These are phyloP conservation scores for Metschnikowia lachancei DNA, from an alignment of 805 yeast species.

Conservation along the genomic window DNA sequence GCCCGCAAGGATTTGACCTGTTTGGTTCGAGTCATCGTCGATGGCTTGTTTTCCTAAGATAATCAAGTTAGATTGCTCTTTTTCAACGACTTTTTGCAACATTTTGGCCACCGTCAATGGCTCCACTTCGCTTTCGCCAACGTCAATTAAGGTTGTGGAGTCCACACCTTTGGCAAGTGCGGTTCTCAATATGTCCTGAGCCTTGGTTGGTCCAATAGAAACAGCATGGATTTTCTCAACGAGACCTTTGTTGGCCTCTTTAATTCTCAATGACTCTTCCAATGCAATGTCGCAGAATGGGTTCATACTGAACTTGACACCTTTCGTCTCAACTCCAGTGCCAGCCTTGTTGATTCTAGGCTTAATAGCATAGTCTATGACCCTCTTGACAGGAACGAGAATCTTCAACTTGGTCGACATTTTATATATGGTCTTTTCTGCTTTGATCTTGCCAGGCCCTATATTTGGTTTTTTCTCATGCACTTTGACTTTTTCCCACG, in stretches of 20 bases:
- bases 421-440: neutral
- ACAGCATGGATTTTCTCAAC: slow-evolving; percentile 89
- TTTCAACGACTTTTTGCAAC: slow-evolving; percentile 66
- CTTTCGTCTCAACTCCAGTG: slow-evolving; percentile 82
- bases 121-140: slow-evolving; percentile 70
- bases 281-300: slow-evolving; percentile 98
- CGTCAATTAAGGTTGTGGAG: slow-evolving; percentile 75
- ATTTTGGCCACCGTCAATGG: slow-evolving; percentile 89
- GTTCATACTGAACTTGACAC: slow-evolving; percentile 88
- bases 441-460: neutral
- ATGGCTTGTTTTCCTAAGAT: slow-evolving; percentile 95
- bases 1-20: slow-evolving; percentile 96
- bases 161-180: slow-evolving; percentile 96
- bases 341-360: slow-evolving; percentile 87
- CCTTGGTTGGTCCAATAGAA: slow-evolving; percentile 80
- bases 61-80: slow-evolving; percentile 71
- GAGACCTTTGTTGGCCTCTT: slow-evolving; percentile 57
- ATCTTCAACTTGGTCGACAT: slow-evolving; percentile 54
- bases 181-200: slow-evolving; percentile 83
- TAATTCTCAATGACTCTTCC: slow-evolving; percentile 86
- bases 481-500: slow-evolving; percentile 3
- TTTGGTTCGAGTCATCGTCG: slow-evolving; percentile 92
- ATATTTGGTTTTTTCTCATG: slow-evolving; percentile 1
- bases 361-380: slow-evolving; percentile 87
- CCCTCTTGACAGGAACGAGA: slow-evolving; percentile 92